A percentile compares a stretch with the other conserved stretches of the same genome.
Evolutionary conservation across 2,329 filamentous ascomycete genomes (phyloP).

Genomic region (Neoscytalidium dimidiatum): DNA sequence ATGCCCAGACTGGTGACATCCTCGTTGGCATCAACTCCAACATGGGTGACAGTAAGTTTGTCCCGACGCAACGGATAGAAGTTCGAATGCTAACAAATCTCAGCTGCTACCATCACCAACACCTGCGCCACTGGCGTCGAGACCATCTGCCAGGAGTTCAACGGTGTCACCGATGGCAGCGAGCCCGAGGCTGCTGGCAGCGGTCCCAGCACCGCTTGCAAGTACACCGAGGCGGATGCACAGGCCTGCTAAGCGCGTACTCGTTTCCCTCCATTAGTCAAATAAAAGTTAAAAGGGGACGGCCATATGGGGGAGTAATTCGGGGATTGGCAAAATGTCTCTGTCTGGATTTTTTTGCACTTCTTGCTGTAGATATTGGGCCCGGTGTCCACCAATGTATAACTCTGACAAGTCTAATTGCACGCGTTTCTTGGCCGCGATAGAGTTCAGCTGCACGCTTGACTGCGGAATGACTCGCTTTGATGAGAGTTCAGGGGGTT

Average conservation of each 20-base stretch:
- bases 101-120: constrained; percentile 48
- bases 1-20: constrained; percentile 37
- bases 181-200: constrained; percentile 31
- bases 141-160: constrained; percentile 31
- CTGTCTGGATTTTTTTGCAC: neutral
- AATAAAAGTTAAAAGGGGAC: neutral
- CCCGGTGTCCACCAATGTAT: constrained; percentile 7
- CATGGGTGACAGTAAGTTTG: constrained; percentile 7
- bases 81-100: constrained; percentile 42
- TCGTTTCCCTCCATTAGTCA: neutral
- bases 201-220: constrained; percentile 18
- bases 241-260: constrained; percentile 15
- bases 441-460: neutral
- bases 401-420: neutral
- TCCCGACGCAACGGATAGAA: neutral
- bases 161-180: constrained; percentile 28
- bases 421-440: neutral
- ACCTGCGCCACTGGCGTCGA: constrained; percentile 33
- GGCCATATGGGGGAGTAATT: neutral
- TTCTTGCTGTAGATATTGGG: constrained; percentile 16
- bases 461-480: neutral
- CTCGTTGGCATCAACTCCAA: constrained; percentile 42
- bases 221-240: constrained; percentile 11
- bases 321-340: constrained; percentile 2
- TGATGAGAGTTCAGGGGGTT: too few species aligned